Evolutionary conservation across 768 basidiomycete species (phyloP).

Genomic region (Mycena filopes): DNA sequence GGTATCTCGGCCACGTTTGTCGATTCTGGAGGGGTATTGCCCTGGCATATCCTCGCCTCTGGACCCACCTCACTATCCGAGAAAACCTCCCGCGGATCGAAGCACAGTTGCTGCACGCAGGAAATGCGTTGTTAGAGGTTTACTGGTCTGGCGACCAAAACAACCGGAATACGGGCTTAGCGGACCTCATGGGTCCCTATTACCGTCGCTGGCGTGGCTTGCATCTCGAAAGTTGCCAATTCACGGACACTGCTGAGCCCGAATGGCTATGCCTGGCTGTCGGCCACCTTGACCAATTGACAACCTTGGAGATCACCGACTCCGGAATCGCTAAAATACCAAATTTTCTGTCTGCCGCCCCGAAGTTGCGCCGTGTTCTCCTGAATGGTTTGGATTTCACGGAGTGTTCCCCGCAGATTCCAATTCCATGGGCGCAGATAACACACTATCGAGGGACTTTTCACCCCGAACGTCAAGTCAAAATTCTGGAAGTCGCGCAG

Average conservation of each 20-base stretch:
- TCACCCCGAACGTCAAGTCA: background rate
- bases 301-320: background rate
- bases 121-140: background rate
- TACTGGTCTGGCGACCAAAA: background rate
- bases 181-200: background rate
- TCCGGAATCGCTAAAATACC: background rate
- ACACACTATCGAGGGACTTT: background rate
- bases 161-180: background rate
- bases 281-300: no score
- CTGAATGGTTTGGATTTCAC: background rate
- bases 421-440: background rate
- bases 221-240: background rate
- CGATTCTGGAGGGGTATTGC: no score
- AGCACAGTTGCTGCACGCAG: background rate
- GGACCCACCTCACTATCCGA: background rate
- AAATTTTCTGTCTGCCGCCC: background rate
- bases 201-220: background rate
- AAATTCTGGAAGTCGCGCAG: background rate
- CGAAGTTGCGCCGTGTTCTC: background rate
- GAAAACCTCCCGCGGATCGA: background rate
- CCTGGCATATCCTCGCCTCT: no score
- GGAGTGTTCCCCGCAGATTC: background rate
- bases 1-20: no score
- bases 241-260: background rate
- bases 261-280: background rate